phyloP scores from a whole-genome alignment of 495 filamentous ascomycete genomes.

The Talaromyces proteolyticus region DNA sequence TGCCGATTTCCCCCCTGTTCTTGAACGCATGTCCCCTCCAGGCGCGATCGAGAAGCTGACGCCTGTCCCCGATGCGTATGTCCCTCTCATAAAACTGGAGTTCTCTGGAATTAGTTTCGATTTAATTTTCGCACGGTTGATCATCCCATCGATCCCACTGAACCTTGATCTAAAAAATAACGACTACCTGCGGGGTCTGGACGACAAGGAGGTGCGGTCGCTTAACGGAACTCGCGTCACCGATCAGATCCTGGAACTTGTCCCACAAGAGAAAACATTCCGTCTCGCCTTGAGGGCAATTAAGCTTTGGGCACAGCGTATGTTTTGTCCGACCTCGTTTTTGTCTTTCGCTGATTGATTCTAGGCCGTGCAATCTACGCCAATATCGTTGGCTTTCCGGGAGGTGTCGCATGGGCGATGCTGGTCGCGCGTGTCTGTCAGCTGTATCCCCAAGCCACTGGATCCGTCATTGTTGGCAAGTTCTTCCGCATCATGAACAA shows the following conservation, averaged over 20 bases:
- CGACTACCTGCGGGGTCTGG: slow-evolving; percentile 75
- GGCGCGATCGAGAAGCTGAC: slow-evolving; percentile 82
- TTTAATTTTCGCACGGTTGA: slow-evolving; percentile 82
- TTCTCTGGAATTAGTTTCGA: slow-evolving; percentile 88
- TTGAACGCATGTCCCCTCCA: slow-evolving; percentile 64
- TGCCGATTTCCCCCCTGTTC: slow-evolving; percentile 69
- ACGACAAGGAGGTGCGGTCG: slow-evolving; percentile 79
- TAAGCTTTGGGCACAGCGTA: slow-evolving; percentile 92
- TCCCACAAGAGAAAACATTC: slow-evolving; percentile 86
- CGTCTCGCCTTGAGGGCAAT: slow-evolving; percentile 81
- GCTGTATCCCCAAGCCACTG: slow-evolving; percentile 89
- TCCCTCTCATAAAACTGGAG: slow-evolving; percentile 94
- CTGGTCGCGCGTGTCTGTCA: slow-evolving; percentile 93
- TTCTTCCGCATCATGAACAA: slow-evolving; percentile 89
- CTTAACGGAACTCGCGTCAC: slow-evolving; percentile 92
- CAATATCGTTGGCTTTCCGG: slow-evolving; percentile 92
- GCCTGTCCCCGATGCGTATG: slow-evolving; percentile 80
- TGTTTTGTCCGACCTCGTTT: slow-evolving; percentile 10
- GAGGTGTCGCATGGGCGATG: slow-evolving; percentile 97
- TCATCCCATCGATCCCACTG: slow-evolving; percentile 62
- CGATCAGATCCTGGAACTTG: slow-evolving; percentile 80
- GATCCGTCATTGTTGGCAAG: slow-evolving; percentile 77
- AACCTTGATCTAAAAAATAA: slow-evolving; percentile 75
- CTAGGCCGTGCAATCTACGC: slow-evolving; percentile 80
- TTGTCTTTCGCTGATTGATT: slow-evolving; percentile 6